A percentile compares a stretch with the other conserved stretches of the same genome.
These are phyloP conservation scores for Saccharomyces hybrid DNA, from an alignment of 1,139 yeast genomes.

Conservation along the genomic window DNA sequence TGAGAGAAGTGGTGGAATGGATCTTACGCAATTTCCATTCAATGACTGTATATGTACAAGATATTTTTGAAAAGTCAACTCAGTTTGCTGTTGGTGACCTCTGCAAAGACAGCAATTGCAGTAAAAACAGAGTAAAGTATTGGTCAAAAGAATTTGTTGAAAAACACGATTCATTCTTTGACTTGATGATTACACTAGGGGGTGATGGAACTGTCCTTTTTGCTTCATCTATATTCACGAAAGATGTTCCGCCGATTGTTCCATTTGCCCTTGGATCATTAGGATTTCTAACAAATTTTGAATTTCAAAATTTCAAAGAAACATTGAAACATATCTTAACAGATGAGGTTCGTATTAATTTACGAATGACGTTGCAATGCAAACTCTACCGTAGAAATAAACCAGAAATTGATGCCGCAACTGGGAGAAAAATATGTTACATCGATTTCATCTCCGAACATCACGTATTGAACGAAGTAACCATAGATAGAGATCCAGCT, in stretches of 20 bases:
- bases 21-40: slow-evolving; percentile 43
- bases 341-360: slow-evolving; percentile 66
- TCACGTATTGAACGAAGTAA: slow-evolving; percentile 77
- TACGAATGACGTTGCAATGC: slow-evolving; percentile 78
- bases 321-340: slow-evolving; percentile 50
- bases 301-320: slow-evolving; percentile 59
- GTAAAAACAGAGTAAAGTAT: slow-evolving; percentile 42
- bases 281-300: slow-evolving; percentile 75
- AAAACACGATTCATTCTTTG: slow-evolving; percentile 49
- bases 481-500: slow-evolving; percentile 82
- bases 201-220: slow-evolving; percentile 88
- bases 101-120: slow-evolving; percentile 24
- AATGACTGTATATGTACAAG: slow-evolving; percentile 66
- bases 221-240: slow-evolving; percentile 71
- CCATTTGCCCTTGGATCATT: slow-evolving; percentile 74
- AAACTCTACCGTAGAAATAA: slow-evolving; percentile 38
- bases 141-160: slow-evolving; percentile 60
- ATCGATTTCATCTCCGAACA: slow-evolving; percentile 61
- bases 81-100: slow-evolving; percentile 49
- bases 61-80: slow-evolving; percentile 50
- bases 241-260: slow-evolving; percentile 78
- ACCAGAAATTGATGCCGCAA: slow-evolving; percentile 13
- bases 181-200: slow-evolving; percentile 71
- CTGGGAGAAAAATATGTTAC: slow-evolving; percentile 35
- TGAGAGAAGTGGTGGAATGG: slow-evolving; percentile 78